Conservation (phyloP, 805 yeast genomes). For the Soucietia sequanensis region DNA sequence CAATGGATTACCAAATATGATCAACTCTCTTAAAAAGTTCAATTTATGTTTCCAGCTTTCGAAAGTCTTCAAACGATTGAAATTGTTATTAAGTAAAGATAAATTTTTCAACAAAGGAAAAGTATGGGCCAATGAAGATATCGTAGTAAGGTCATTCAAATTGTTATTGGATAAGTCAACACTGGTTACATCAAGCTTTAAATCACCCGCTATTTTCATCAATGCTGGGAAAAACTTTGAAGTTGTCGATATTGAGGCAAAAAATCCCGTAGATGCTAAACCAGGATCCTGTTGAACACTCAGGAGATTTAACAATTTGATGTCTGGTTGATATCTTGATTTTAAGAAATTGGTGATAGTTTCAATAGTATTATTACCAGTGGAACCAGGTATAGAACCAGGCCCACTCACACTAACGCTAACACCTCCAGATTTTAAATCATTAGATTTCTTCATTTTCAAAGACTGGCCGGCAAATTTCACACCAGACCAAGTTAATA, state of each 20-base stretch:
- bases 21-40: constrained; percentile 67
- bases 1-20: constrained; percentile 79
- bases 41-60: constrained; percentile 81
- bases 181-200: constrained; percentile 60
- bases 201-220: constrained; percentile 70
- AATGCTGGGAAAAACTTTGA: constrained; percentile 89
- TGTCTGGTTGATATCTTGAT: constrained; percentile 63
- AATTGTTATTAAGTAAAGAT: constrained; percentile 74
- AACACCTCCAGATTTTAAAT: constrained; percentile 9
- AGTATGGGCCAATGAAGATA: constrained; percentile 65
- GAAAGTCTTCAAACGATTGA: constrained; percentile 55
- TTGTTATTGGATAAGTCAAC: constrained; percentile 64
- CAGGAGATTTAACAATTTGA: constrained; percentile 68
- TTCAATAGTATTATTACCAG: constrained; percentile 49
- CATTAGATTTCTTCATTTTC: constrained; percentile 43
- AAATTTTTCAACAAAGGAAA: constrained; percentile 78
- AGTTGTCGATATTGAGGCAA: constrained; percentile 57
- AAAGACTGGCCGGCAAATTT: constrained; percentile 75
- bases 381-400: constrained; percentile 11
- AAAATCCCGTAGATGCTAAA: constrained; percentile 60
- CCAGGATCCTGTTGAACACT: constrained; percentile 62
- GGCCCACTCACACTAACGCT: constrained; percentile 7
- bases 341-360: constrained; percentile 58
- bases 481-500: constrained; percentile 69
- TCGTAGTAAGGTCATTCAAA: constrained; percentile 55